Base-by-base conservation (phyloP, 116 monocot species). In the Papilionanthe hybrid region DNA sequence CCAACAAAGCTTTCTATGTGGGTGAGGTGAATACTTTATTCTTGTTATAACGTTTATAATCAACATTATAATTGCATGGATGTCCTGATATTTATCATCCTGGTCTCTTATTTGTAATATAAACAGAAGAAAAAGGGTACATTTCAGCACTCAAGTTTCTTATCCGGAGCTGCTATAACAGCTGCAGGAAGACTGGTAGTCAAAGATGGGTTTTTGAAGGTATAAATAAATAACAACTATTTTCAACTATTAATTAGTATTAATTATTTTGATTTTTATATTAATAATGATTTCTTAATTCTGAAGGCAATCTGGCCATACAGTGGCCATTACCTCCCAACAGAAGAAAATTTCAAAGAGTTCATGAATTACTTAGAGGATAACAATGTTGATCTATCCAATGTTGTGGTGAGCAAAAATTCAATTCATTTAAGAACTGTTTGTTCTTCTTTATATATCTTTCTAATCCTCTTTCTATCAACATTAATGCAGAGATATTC, bases 111-210 rank as follows among this genome's bases (percentile, higher is more conserved):
- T 63, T 47, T 56, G 1, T 79, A 66, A 8, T 81, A 22, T 79
- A 55, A 77, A 41, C 95, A 95, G 95, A 95, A 95, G 82, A 86
- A 87, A 55, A 95, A 95, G 78, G 95, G 95, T 1, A 83, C 75
- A 76, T 95, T 95, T 89, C 95, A 95, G 29, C 95, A 95, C 80
- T 95, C 95, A 23, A 95, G 95, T 79, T 95, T 95, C 82, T 91
- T 95, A 5, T 55, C 92, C 11, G 95, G 95, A 15, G 95, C 88
- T 17, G 95, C 92, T 1, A 91, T 87, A 65, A 87, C 86, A 32
- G 82, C 92, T 73, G 95, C 95, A 10, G 92, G 95, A 29, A 84
- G 92, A 85, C 84, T 95, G 73, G 85, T 91, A 55, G 91, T 83
- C 49, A 72, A 87, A 78, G 84, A 93, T 45, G 93, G 93, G 0